phyloP scores from a whole-genome alignment of 2,329 filamentous ascomycete genomes.

The Talaromyces sp. region DNA sequence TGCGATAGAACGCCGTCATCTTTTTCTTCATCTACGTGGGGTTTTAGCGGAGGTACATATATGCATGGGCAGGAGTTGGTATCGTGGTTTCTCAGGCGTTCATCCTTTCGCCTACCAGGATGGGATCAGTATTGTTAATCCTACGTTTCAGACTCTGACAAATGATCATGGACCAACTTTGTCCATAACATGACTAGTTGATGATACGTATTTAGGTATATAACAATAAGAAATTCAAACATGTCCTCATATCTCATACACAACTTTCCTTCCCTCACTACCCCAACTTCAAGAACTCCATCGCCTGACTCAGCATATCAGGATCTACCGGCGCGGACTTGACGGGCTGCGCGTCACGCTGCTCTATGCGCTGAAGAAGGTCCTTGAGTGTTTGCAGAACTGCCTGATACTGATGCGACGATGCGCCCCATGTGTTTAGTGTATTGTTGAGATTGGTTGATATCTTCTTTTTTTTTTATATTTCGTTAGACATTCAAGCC shows the following conservation, averaged over 20 bases:
- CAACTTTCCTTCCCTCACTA: background rate
- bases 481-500: background rate
- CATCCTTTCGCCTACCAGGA: background rate
- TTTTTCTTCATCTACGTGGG: background rate
- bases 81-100: conserved; percentile 16
- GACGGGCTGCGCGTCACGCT: background rate
- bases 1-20: background rate
- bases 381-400: conserved; percentile 39
- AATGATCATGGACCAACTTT: background rate
- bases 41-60: conserved; percentile 4
- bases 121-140: background rate
- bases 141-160: background rate
- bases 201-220: conserved; percentile 8
- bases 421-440: conserved; percentile 39
- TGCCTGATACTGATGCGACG: conserved; percentile 38
- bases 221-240: background rate
- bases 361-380: conserved; percentile 32
- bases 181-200: background rate
- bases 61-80: conserved; percentile 20
- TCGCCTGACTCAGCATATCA: conserved; percentile 33
- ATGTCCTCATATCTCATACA: background rate
- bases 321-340: conserved; percentile 25
- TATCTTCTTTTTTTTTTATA: conserved; percentile 31
- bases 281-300: conserved; percentile 36
- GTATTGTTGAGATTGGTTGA: conserved; percentile 45